These are phyloP conservation scores for Oidium heveae DNA, from an alignment of 2,329 filamentous ascomycete genomes.

Conservation along the genomic window DNA sequence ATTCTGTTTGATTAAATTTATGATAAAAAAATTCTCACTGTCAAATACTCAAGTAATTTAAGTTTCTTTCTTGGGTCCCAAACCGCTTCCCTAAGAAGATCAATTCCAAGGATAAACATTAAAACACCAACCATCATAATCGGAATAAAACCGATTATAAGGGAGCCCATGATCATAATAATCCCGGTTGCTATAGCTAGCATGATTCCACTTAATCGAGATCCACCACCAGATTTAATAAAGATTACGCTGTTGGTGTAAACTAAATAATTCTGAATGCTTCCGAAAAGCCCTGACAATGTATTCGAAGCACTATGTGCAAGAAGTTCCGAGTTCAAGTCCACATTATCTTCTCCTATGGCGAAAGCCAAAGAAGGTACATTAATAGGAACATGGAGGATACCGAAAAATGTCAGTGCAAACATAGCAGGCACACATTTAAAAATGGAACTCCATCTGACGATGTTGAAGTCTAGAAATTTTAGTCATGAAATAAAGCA, in stretches of 20 bases:
- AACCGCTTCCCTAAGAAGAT: constrained; percentile 69
- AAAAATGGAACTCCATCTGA: constrained; percentile 63
- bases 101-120: constrained; percentile 87
- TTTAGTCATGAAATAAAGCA: constrained; percentile 4
- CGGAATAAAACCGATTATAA: constrained; percentile 78
- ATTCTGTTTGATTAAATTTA: neutral
- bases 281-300: constrained; percentile 62
- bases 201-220: constrained; percentile 61
- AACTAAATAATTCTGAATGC: constrained; percentile 89
- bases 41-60: constrained; percentile 67
- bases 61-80: constrained; percentile 75
- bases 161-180: constrained; percentile 65
- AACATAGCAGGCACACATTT: constrained; percentile 86
- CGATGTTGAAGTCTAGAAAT: constrained; percentile 43
- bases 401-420: constrained; percentile 87
- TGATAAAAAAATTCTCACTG: constrained; percentile 23
- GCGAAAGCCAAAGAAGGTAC: constrained; percentile 81
- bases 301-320: constrained; percentile 87
- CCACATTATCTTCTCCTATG: constrained; percentile 73
- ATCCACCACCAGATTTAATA: constrained; percentile 75
- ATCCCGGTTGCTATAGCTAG: constrained; percentile 57
- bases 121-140: constrained; percentile 91
- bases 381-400: constrained; percentile 94
- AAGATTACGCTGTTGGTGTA: constrained; percentile 97
- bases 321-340: constrained; percentile 74